phyloP scores from a whole-genome alignment of 768 basidiomycete species.

The Xerocomellus dryophilus region DNA sequence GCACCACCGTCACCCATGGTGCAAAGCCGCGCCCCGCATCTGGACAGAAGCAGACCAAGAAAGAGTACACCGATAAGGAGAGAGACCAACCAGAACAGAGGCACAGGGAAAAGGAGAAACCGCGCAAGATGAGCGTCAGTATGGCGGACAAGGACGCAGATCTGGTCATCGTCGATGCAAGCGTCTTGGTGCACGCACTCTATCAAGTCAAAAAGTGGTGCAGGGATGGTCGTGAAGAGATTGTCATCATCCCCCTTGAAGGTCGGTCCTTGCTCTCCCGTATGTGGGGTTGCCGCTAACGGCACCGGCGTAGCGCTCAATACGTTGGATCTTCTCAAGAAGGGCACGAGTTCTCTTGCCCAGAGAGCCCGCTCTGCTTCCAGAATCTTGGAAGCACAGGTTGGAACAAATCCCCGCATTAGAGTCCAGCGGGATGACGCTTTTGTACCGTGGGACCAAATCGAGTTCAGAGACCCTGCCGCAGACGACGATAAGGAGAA shows the following conservation, averaged over 20 bases:
- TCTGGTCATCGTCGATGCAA: slow-evolving; percentile 75
- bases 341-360: slow-evolving; percentile 75
- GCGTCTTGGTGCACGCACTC: slow-evolving; percentile 74
- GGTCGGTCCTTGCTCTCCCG: slow-evolving; percentile 45
- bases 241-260: slow-evolving; percentile 84
- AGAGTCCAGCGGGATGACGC: slow-evolving; percentile 80
- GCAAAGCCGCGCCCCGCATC: slow-evolving; percentile 25
- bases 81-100: slow-evolving; percentile 22
- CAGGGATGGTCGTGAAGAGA: slow-evolving; percentile 69
- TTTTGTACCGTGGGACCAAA: slow-evolving; percentile 77
- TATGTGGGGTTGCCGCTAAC: slow-evolving; percentile 6
- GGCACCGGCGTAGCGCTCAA: slow-evolving; percentile 61
- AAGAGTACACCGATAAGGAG: slow-evolving; percentile 18
- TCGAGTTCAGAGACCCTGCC: slow-evolving; percentile 46
- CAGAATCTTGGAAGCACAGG: slow-evolving; percentile 83
- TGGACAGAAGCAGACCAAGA: slow-evolving; percentile 23
- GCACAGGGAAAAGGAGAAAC: slow-evolving; percentile 17
- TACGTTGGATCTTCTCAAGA: slow-evolving; percentile 90
- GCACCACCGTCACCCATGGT: slow-evolving; percentile 5
- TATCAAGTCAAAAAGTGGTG: slow-evolving; percentile 83
- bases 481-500: slow-evolving; percentile 25
- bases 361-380: slow-evolving; percentile 84
- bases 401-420: slow-evolving; percentile 78
- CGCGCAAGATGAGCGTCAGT: slow-evolving; percentile 25
- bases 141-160: slow-evolving; percentile 61